Conservation (phyloP, 2,329 filamentous ascomycete genomes). For the Xylariaceae sp. region DNA sequence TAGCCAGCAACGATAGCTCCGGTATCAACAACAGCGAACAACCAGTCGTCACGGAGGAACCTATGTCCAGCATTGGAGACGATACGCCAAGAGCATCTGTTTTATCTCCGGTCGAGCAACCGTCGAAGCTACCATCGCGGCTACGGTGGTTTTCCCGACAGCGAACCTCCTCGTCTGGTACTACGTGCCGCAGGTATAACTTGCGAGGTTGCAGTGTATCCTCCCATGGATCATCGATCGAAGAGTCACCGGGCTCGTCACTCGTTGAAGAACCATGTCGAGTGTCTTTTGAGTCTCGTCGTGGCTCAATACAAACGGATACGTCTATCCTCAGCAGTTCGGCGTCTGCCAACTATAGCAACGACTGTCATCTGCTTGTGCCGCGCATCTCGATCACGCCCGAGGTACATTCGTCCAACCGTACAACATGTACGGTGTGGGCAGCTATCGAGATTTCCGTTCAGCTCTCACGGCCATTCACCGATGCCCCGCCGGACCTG, state of each 20-base stretch:
- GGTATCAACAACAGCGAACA: constrained; percentile 2
- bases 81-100: not conserved
- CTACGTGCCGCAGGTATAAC: constrained; percentile 18
- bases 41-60: not conserved
- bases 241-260: constrained; percentile 7
- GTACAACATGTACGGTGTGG: constrained; percentile 39
- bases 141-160: constrained; percentile 26
- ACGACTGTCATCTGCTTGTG: constrained; percentile 34
- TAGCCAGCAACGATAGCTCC: not conserved
- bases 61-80: not conserved
- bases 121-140: constrained; percentile 20
- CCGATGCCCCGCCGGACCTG: constrained; percentile 1
- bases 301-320: constrained; percentile 9
- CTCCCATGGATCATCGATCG: constrained; percentile 20
- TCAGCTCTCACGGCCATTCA: constrained; percentile 32
- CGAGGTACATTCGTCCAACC: constrained; percentile 35
- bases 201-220: constrained; percentile 16
- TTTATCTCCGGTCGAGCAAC: constrained; percentile 12
- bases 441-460: constrained; percentile 45
- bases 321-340: constrained; percentile 29
- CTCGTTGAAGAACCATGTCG: constrained; percentile 10
- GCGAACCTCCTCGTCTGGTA: constrained; percentile 23
- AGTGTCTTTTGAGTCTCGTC: constrained; percentile 11
- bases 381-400: constrained; percentile 42
- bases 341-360: constrained; percentile 21